phyloP scores from a whole-genome alignment of 2,329 filamentous ascomycete species.

The Ophiosphaerella herpotricha region DNA sequence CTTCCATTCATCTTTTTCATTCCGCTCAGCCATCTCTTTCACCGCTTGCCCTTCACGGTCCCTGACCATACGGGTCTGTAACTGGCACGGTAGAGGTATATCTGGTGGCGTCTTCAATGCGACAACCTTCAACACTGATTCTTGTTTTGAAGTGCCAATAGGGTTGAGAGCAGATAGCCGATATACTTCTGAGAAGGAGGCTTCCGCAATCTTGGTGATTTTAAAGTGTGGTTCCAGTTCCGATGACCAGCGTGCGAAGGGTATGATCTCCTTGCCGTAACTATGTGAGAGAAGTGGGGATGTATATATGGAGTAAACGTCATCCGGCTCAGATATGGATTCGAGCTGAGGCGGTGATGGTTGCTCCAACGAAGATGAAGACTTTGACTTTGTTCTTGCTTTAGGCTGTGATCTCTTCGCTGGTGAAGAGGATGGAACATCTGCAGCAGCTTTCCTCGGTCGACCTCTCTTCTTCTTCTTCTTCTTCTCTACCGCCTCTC shows the following conservation, averaged over 20 bases:
- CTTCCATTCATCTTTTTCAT: constrained; percentile 48
- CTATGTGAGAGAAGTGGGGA: constrained; percentile 37
- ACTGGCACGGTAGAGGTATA: constrained; percentile 40
- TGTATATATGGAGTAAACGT: constrained; percentile 31
- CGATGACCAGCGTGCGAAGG: constrained; percentile 50
- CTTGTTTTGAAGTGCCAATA: constrained; percentile 37
- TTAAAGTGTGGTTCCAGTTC: constrained; percentile 51
- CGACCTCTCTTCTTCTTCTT: constrained; percentile 10
- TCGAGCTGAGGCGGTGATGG: constrained; percentile 21
- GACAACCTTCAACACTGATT: constrained; percentile 55
- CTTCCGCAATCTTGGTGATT: constrained; percentile 67
- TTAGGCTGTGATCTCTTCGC: constrained; percentile 11
- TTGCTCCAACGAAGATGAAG: constrained; percentile 12
- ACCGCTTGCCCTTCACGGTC: constrained; percentile 50
- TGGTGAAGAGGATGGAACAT: constrained; percentile 8
- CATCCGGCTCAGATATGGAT: constrained; percentile 26
- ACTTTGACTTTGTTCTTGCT: constrained; percentile 13
- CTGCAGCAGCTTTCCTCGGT: constrained; percentile 5
- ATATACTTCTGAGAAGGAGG: constrained; percentile 69
- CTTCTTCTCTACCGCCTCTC: not conserved
- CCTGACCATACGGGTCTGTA: constrained; percentile 46
- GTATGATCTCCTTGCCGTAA: constrained; percentile 27
- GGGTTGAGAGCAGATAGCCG: constrained; percentile 52
- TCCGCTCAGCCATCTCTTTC: constrained; percentile 35
- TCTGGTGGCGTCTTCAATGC: constrained; percentile 42